Percentiles rank a stretch among this genome's conserved stretches.
phyloP scores from a whole-genome alignment of 495 filamentous ascomycete species.

The Aspergillus carlsbadensis region DNA sequence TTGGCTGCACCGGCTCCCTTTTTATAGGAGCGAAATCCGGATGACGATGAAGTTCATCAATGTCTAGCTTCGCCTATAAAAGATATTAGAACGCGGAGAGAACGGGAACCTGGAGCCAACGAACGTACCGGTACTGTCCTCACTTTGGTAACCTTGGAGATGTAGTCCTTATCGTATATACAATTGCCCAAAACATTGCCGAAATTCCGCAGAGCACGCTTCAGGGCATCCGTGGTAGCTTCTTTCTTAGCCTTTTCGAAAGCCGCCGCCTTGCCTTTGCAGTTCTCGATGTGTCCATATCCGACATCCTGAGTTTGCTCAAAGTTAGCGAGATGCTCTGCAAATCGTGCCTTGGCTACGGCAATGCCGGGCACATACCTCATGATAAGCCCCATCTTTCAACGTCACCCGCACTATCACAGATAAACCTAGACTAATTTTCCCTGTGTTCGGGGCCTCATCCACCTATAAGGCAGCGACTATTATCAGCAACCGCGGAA shows the following conservation, averaged over 20 bases:
- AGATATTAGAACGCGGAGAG: not conserved
- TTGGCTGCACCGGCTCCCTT: constrained; percentile 50
- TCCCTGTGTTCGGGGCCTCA: constrained; percentile 59
- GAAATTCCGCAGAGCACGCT: constrained; percentile 86
- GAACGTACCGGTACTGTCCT: constrained; percentile 60
- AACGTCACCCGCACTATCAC: constrained; percentile 88
- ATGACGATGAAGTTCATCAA: constrained; percentile 76
- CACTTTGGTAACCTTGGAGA: constrained; percentile 78
- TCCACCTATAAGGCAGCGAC: constrained; percentile 50
- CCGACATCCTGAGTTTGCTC: constrained; percentile 68
- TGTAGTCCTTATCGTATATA: constrained; percentile 93
- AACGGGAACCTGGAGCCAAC: not conserved
- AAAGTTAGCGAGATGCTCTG: not conserved
- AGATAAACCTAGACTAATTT: constrained; percentile 76
- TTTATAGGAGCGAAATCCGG: constrained; percentile 66
- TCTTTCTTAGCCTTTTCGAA: constrained; percentile 99
- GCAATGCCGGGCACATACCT: constrained; percentile 41
- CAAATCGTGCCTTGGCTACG: not conserved
- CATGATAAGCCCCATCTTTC: constrained; percentile 89
- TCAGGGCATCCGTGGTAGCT: constrained; percentile 90
- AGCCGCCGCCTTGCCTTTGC: constrained; percentile 86
- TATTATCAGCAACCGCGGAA: constrained; percentile 26
- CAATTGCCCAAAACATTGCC: constrained; percentile 97
- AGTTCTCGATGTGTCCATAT: constrained; percentile 93
- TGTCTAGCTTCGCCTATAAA: constrained; percentile 64